A percentile compares a stretch with the other conserved stretches of the same genome.
These are phyloP conservation scores for Conticribra weissflogii DNA, from an alignment of 108 stramenopile species.

Conservation along the genomic window DNA sequence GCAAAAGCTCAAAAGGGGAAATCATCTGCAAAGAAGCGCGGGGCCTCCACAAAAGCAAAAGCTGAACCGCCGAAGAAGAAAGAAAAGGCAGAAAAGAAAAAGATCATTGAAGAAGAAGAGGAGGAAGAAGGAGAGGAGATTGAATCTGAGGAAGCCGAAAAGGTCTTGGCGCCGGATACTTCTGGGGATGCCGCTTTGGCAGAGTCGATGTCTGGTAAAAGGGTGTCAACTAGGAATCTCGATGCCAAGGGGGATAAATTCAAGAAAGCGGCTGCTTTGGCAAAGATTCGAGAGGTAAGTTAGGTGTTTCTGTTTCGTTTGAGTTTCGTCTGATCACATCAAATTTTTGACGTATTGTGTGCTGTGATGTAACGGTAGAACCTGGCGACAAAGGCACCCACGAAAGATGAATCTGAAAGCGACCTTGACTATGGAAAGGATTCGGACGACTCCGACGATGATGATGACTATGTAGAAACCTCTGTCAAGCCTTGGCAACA, in stretches of 20 bases:
- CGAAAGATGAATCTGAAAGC: constrained; percentile 64
- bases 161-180: too few relatives aligned
- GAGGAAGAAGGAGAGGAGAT: constrained; percentile 45
- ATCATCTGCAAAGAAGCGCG: constrained; percentile 31
- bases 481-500: constrained; percentile 90
- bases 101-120: constrained; percentile 56
- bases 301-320: background rate
- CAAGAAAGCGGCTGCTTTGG: constrained; percentile 79
- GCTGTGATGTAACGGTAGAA: constrained; percentile 40
- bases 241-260: constrained; percentile 76
- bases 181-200: constrained; percentile 70
- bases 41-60: constrained; percentile 24
- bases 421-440: constrained; percentile 82
- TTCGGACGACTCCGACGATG: constrained; percentile 80
- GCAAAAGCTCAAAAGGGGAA: constrained; percentile 54
- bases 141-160: too few relatives aligned
- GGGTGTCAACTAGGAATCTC: constrained; percentile 71
- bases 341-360: too few relatives aligned
- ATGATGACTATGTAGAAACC: constrained; percentile 68
- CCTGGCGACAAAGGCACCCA: constrained; percentile 51
- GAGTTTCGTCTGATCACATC: too few relatives aligned
- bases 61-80: constrained; percentile 58
- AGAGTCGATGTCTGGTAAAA: constrained; percentile 53
- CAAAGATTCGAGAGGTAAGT: constrained; percentile 72
- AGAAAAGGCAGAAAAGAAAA: constrained; percentile 40